Conservation (phyloP, 805 yeast species). For the Zygoascus flipseniorum region DNA sequence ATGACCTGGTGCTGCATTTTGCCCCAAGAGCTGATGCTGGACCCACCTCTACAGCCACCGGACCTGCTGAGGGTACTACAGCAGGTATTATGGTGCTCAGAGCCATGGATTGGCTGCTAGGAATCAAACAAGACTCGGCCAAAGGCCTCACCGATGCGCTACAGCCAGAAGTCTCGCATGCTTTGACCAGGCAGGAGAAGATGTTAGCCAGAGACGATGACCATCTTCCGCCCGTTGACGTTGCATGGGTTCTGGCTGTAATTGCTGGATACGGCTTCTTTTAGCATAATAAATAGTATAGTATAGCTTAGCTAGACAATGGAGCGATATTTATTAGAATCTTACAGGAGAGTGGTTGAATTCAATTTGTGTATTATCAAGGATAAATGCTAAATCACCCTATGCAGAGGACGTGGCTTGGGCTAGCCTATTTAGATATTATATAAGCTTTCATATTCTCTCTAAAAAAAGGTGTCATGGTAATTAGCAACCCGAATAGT, state of each 20-base stretch:
- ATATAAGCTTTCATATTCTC: too few relatives aligned
- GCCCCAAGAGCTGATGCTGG: not conserved
- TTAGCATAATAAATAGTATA: not conserved
- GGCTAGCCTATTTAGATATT: too few relatives aligned
- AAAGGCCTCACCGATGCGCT: constrained; percentile 8
- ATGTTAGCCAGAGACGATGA: constrained; percentile 3
- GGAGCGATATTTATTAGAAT: too few relatives aligned
- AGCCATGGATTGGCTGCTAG: constrained; percentile 18
- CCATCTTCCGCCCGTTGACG: constrained; percentile 1
- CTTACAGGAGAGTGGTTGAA: too few relatives aligned
- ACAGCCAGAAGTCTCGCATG: constrained; percentile 3
- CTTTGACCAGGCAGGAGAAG: constrained; percentile 11
- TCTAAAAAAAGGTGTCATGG: not conserved
- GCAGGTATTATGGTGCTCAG: not conserved
- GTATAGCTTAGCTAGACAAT: too few relatives aligned
- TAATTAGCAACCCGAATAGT: not conserved
- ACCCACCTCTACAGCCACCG: not conserved
- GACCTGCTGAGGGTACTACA: not conserved
- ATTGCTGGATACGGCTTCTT: not conserved
- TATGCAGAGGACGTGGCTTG: too few relatives aligned
- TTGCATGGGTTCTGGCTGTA: constrained; percentile 5
- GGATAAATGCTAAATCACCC: too few relatives aligned
- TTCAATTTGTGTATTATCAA: too few relatives aligned
- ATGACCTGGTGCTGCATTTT: constrained; percentile 1
- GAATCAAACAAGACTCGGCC: constrained; percentile 12